Conservation (phyloP, 225 moss, liverwort and hornwort genomes). For the Marchantia polymorpha region DNA sequence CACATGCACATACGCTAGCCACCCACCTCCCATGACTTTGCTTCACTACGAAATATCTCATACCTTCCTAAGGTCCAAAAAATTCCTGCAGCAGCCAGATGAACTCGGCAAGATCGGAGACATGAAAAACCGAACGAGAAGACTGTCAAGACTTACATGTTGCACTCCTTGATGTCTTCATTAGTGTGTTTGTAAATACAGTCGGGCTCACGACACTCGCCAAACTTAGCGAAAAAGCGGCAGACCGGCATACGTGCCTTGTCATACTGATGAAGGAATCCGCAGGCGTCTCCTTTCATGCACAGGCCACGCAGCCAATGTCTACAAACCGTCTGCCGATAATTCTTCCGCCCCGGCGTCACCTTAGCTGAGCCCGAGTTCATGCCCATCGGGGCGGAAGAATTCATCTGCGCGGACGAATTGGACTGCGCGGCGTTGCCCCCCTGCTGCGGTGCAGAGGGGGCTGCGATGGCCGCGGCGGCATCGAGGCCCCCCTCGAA, state of each 20-base stretch:
- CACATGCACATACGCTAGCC: too few relatives aligned
- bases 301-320: constrained; percentile 98
- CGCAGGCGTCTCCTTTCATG: constrained; percentile 99
- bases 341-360: constrained; percentile 85
- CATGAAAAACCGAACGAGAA: neutral
- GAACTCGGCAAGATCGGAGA: too few relatives aligned
- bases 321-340: constrained; percentile 94
- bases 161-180: constrained; percentile 99
- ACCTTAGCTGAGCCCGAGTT: constrained; percentile 50
- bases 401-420: constrained; percentile 39
- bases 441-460: constrained; percentile 38
- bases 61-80: neutral
- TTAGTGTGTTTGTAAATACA: constrained; percentile 99
- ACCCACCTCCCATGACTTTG: too few relatives aligned
- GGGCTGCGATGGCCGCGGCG: constrained; percentile 48
- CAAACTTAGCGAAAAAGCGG: constrained; percentile 99
- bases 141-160: constrained; percentile 57
- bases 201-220: constrained; percentile 99
- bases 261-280: constrained; percentile 97
- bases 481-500: constrained; percentile 91
- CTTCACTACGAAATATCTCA: neutral
- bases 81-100: neutral
- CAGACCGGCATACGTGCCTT: constrained; percentile 99
- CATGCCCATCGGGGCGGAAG: constrained; percentile 34
- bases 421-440: neutral